Evolutionary conservation across 176 grass and related monocot species (phyloP).

Genomic region (Otatea glauca): DNA sequence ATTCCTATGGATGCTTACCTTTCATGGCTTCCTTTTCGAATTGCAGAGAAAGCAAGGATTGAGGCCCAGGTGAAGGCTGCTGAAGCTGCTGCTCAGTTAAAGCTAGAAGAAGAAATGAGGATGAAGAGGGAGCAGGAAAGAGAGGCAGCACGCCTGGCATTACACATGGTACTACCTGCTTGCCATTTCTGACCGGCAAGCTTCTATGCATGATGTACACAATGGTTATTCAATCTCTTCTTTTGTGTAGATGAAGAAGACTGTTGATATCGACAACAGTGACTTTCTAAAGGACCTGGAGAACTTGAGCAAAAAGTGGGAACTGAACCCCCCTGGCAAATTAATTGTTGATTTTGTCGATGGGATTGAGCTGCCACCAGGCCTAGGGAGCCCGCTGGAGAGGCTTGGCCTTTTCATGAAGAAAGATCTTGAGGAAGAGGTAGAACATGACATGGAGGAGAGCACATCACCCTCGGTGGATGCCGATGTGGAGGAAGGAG

Average conservation of each 20-base stretch:
- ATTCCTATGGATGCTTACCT: conserved; percentile 22
- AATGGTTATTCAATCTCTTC: conserved; percentile 20
- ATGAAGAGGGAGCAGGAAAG: conserved; percentile 72
- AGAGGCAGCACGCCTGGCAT: conserved; percentile 68
- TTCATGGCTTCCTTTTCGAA: conserved; percentile 13
- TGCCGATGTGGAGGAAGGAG: conserved; percentile 63
- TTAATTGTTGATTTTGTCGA: conserved; percentile 49
- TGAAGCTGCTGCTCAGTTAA: conserved; percentile 65
- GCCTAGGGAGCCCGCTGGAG: conserved; percentile 64
- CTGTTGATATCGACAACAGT: conserved; percentile 86
- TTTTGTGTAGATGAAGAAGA: conserved; percentile 78
- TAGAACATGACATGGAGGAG: conserved; percentile 55
- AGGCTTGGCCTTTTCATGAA: conserved; percentile 80
- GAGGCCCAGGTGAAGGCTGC: conserved; percentile 78
- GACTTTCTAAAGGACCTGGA: conserved; percentile 67
- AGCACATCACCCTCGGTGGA: conserved; percentile 41
- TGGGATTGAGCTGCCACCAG: conserved; percentile 50
- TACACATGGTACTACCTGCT: conserved; percentile 61
- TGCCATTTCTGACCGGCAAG: conserved; percentile 18
- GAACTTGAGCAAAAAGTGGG: conserved; percentile 52
- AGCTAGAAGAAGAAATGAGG: conserved; percentile 65
- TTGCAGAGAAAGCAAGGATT: conserved; percentile 77
- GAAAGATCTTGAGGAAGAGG: conserved; percentile 59
- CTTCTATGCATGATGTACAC: conserved; percentile 30
- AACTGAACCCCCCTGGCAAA: conserved; percentile 43